A percentile compares a stretch with the other conserved stretches of the same genome.
Conservation (phyloP, 1,284 basidiomycete species). For the Erythrobasidium hasegawianum region DNA sequence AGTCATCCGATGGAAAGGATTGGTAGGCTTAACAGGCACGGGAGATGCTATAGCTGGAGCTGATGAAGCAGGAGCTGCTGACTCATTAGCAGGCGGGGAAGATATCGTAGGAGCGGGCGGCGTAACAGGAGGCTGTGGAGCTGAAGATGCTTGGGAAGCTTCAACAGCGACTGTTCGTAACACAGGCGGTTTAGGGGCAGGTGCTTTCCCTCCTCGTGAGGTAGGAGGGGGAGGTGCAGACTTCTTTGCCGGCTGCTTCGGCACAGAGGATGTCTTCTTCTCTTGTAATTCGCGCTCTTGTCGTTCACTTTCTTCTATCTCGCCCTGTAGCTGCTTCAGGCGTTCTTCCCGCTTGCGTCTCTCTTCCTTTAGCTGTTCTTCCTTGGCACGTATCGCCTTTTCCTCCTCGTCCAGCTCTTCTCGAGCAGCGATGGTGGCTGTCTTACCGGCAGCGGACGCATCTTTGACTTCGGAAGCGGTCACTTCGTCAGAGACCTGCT, state of each 20-base stretch:
- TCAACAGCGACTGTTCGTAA: slow-evolving; percentile 47
- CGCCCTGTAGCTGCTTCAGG: slow-evolving; percentile 52
- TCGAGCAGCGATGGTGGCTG: slow-evolving; percentile 34
- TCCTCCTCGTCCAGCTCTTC: slow-evolving; percentile 61
- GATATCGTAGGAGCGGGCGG: slow-evolving; percentile 47
- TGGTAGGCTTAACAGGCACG: slow-evolving; percentile 5
- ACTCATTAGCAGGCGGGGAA: slow-evolving; percentile 49
- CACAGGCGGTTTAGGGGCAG: slow-evolving; percentile 39
- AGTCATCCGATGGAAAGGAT: slow-evolving; percentile 31
- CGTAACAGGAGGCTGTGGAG: slow-evolving; percentile 43
- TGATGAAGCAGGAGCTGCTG: slow-evolving; percentile 47
- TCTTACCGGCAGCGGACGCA: background rate
- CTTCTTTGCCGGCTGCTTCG: slow-evolving; percentile 50
- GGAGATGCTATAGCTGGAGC: slow-evolving; percentile 2
- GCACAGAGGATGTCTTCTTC: slow-evolving; percentile 39
- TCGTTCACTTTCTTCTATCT: slow-evolving; percentile 59
- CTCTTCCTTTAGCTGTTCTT: slow-evolving; percentile 71
- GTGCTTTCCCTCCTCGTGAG: slow-evolving; percentile 27
- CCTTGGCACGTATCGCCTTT: slow-evolving; percentile 67
- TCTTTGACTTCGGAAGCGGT: slow-evolving; percentile 22
- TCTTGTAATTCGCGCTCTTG: slow-evolving; percentile 52
- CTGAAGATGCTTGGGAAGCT: slow-evolving; percentile 54
- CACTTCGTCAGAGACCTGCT: slow-evolving; percentile 41
- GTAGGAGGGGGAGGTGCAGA: slow-evolving; percentile 50
- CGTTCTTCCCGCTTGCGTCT: slow-evolving; percentile 49